Evolutionary conservation across 176 grass and related monocot species (phyloP), one percentile per base, ranked within the genome.

Genomic region (Oryza nivara): DNA sequence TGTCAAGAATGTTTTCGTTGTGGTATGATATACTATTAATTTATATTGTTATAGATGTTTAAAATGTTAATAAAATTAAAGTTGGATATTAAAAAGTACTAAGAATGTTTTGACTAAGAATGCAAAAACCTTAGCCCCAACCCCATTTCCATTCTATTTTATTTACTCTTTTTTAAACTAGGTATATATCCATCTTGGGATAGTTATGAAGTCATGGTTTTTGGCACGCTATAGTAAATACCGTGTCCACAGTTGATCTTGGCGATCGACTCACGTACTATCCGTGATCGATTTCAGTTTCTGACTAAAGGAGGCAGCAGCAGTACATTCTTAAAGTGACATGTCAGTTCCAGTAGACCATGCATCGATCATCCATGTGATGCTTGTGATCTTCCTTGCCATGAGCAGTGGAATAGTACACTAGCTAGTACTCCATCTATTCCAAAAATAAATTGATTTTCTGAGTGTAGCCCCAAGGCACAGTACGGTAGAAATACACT

Each of bases 321-420:
- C 84, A 49, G 63, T 73, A 64, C 84, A 74, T 86, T 90, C 88
- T 86, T 86, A 90, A 86, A 90, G 83, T 67, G 79, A 22, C 74
- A 12, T 69, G 74, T n/a, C 79, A 83, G 88, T 82, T 83, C 46
- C 73, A 73, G 52, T 78, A 83, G 63, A 35, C 25, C 81, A 65
- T 75, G 58, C 63, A 43, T 79, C 30, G 30, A 32, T 32, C 49
- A 67, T 79, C 40, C 58, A 38, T 88, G 74, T 78, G 68, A 88
- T 73, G 23, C 54, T 71, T 78, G 78, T 58, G 54, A 58, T 58
- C 54, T 17, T 65, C 74, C 56, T 47, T n/a, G 78, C 44, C 47
- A 82, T 67, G 38, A 11, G 54, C 54, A 58, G 54, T n/a, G 40
- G 40, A 41, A 8, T 1, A 44, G 43, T 10, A 44, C 43, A 2